These are phyloP conservation scores for Alternaria sp. DNA, from an alignment of 2,329 filamentous ascomycete species.

Conservation along the genomic window DNA sequence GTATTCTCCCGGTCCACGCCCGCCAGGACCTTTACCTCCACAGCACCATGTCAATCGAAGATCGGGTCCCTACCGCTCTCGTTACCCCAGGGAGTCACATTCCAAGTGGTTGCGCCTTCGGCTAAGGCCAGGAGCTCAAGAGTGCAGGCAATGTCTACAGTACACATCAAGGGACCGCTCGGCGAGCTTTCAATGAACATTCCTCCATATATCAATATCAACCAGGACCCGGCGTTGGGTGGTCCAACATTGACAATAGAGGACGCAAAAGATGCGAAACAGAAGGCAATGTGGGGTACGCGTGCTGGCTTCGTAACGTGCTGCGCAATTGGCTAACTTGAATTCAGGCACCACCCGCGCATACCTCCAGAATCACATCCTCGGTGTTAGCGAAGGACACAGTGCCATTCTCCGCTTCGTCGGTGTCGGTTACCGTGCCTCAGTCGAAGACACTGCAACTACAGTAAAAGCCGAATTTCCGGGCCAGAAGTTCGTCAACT, in stretches of 20 bases:
- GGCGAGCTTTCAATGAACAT: slow-evolving; percentile 80
- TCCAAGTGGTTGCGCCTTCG: slow-evolving; percentile 72
- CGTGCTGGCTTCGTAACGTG: not conserved
- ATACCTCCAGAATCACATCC: slow-evolving; percentile 88
- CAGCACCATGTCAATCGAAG: slow-evolving; percentile 74
- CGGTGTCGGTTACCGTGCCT: slow-evolving; percentile 93
- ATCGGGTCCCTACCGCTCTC: slow-evolving; percentile 73
- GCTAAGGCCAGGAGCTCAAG: slow-evolving; percentile 66
- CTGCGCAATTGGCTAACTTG: slow-evolving; percentile 9
- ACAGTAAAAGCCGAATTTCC: slow-evolving; percentile 73
- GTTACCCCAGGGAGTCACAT: slow-evolving; percentile 67
- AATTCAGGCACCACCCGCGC: slow-evolving; percentile 82
- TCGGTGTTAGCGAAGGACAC: slow-evolving; percentile 95
- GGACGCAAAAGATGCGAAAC: slow-evolving; percentile 73
- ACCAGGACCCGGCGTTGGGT: slow-evolving; percentile 69
- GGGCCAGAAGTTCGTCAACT: slow-evolving; percentile 85
- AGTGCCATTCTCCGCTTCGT: slow-evolving; percentile 91
- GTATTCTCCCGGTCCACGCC: slow-evolving; percentile 65
- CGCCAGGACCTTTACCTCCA: slow-evolving; percentile 73
- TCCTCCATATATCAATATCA: slow-evolving; percentile 78
- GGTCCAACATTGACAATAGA: slow-evolving; percentile 75
- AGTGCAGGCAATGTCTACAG: slow-evolving; percentile 68
- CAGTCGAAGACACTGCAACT: slow-evolving; percentile 77
- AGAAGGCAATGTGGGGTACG: slow-evolving; percentile 95
- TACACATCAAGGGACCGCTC: slow-evolving; percentile 82